phyloP scores from a whole-genome alignment of 345 rosid genomes.

The Hibiscus syriacus region DNA sequence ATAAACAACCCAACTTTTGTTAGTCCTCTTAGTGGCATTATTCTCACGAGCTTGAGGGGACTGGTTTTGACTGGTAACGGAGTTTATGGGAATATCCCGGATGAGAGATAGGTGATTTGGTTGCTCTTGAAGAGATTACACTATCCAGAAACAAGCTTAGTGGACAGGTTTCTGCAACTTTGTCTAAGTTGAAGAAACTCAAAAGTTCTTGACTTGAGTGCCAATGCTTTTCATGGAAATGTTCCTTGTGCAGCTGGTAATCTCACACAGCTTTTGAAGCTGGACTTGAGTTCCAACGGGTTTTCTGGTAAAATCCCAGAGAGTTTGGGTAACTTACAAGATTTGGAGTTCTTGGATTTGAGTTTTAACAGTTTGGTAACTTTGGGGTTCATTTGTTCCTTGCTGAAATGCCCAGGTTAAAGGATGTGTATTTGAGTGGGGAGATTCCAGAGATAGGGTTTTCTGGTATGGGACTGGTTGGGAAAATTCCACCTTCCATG shows the following conservation, averaged over 20 bases:
- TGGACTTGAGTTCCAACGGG: constrained; percentile 49
- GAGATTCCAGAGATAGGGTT: constrained; percentile 46
- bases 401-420: constrained; percentile 32
- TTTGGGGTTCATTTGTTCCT: constrained; percentile 45
- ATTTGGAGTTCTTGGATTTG: constrained; percentile 46
- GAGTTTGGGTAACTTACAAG: constrained; percentile 29
- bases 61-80: too few species aligned
- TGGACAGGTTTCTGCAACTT: constrained; percentile 26
- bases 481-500: constrained; percentile 49
- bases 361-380: constrained; percentile 53
- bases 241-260: constrained; percentile 37
- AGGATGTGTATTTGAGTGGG: constrained; percentile 50
- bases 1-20: too few species aligned
- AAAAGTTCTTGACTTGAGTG: constrained; percentile 46
- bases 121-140: too few species aligned
- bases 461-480: constrained; percentile 42
- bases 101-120: too few species aligned
- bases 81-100: too few species aligned
- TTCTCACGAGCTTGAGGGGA: too few species aligned
- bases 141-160: constrained; percentile 48
- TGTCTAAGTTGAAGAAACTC: too few species aligned
- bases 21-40: too few species aligned
- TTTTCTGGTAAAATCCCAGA: too few species aligned
- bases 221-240: constrained; percentile 35
- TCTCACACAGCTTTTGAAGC: constrained; percentile 44